These are phyloP conservation scores for Acorus gramineus DNA, from an alignment of 106 monocot genomes.

Conservation along the genomic window DNA sequence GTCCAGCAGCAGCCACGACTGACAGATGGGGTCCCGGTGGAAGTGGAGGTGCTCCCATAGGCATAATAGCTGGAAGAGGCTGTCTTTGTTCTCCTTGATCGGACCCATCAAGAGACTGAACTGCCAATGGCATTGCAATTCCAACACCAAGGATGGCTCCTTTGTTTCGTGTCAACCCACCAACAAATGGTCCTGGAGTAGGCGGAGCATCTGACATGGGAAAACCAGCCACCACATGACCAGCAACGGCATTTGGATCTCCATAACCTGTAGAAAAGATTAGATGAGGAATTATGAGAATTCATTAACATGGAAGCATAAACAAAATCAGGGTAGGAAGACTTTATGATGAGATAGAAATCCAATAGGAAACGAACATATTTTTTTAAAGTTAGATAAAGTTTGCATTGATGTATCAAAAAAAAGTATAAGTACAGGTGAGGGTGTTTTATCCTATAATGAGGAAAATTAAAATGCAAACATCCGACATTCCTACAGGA, in stretches of 20 bases:
- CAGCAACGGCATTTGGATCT: constrained; percentile 39
- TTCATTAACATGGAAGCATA: too few relatives aligned
- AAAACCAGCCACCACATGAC: constrained; percentile 47
- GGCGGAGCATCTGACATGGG: constrained; percentile 43
- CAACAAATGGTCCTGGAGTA: constrained; percentile 73
- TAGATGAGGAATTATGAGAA: too few relatives aligned
- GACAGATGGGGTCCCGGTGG: constrained; percentile 97
- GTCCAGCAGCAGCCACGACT: constrained; percentile 58
- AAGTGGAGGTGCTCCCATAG: constrained; percentile 70
- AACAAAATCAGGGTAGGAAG: too few relatives aligned
- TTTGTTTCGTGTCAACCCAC: constrained; percentile 62
- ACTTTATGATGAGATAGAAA: too few relatives aligned
- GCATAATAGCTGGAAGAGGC: constrained; percentile 41
- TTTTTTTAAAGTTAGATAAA: too few relatives aligned
- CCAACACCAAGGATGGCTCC: constrained; percentile 91
- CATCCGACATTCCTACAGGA: too few relatives aligned
- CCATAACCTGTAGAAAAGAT: constrained; percentile 52
- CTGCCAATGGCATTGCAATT: constrained; percentile 63
- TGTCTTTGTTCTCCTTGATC: constrained; percentile 72
- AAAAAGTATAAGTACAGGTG: too few relatives aligned
- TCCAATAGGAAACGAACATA: too few relatives aligned
- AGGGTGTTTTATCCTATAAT: too few relatives aligned
- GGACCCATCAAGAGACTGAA: constrained; percentile 44
- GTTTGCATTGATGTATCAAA: too few relatives aligned
- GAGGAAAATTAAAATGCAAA: too few relatives aligned